Conservation (phyloP, 805 yeast species). For the Saccharomycopsis malanga region DNA sequence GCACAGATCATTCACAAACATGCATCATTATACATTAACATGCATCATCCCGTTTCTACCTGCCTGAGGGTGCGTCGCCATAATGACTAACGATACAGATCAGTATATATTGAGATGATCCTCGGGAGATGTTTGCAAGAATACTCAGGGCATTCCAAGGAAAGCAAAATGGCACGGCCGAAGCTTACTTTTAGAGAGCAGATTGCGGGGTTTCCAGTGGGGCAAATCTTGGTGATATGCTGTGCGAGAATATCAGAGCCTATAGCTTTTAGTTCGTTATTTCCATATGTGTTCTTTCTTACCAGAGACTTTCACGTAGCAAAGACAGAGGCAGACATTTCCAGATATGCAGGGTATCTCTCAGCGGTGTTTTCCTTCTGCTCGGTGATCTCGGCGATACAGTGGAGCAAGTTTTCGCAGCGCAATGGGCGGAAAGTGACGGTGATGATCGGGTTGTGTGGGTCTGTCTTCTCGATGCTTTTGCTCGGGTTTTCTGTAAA, state of each 20-base stretch:
- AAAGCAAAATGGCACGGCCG: not conserved
- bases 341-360: slow-evolving; percentile 55
- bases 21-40: too few relatives aligned
- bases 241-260: slow-evolving; percentile 54
- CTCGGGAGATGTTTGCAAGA: too few relatives aligned
- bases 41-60: not conserved
- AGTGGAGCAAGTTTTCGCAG: slow-evolving; percentile 56
- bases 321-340: slow-evolving; percentile 43
- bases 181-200: slow-evolving; percentile 38
- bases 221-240: slow-evolving; percentile 38
- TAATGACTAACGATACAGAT: too few relatives aligned
- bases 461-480: slow-evolving; percentile 42
- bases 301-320: slow-evolving; percentile 49
- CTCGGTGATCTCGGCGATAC: slow-evolving; percentile 50
- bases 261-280: slow-evolving; percentile 53
- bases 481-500: slow-evolving; percentile 48
- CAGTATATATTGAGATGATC: too few relatives aligned
- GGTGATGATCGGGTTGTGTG: slow-evolving; percentile 43
- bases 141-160: too few relatives aligned
- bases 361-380: slow-evolving; percentile 56
- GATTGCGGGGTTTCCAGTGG: slow-evolving; percentile 49
- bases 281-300: slow-evolving; percentile 61
- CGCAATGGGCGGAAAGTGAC: slow-evolving; percentile 50
- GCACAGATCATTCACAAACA: too few relatives aligned
- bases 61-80: not conserved